Conservation (phyloP, 148 eudicot genomes). For the Cornus florida region DNA sequence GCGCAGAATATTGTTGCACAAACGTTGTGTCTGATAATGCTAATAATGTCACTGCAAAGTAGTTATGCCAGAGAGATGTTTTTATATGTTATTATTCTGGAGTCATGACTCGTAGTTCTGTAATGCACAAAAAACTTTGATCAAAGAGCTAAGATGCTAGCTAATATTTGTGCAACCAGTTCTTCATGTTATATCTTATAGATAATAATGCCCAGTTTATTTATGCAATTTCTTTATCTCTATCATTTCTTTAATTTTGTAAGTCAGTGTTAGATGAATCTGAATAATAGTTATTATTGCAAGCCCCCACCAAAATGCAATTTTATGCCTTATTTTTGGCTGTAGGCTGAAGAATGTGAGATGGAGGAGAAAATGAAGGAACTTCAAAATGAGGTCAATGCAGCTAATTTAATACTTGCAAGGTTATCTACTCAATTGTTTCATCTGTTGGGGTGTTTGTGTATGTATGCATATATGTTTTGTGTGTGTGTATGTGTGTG, state of each 20-base stretch:
- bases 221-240: not conserved
- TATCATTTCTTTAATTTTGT: not conserved
- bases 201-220: not conserved
- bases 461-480: not conserved
- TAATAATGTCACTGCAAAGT: not conserved
- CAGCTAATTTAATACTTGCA: constrained; percentile 31
- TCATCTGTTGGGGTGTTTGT: constrained; percentile 7
- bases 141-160: not conserved
- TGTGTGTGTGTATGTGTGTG: not conserved
- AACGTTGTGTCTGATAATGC: not conserved
- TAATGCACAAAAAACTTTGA: not conserved
- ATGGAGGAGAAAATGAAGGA: constrained; percentile 64
- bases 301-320: not conserved
- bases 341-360: constrained; percentile 83
- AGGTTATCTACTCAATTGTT: constrained; percentile 42
- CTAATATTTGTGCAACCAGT: not conserved
- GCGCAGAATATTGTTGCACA: no score
- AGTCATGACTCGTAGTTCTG: not conserved
- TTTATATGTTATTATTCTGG: not conserved
- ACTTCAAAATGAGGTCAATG: constrained; percentile 56
- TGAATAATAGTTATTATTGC: not conserved
- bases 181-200: not conserved
- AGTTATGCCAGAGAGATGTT: not conserved
- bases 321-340: constrained; percentile 6
- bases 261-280: not conserved